These are phyloP conservation scores for Lonicera japonica DNA, from an alignment of 129 eudicot genomes.

Conservation along the genomic window DNA sequence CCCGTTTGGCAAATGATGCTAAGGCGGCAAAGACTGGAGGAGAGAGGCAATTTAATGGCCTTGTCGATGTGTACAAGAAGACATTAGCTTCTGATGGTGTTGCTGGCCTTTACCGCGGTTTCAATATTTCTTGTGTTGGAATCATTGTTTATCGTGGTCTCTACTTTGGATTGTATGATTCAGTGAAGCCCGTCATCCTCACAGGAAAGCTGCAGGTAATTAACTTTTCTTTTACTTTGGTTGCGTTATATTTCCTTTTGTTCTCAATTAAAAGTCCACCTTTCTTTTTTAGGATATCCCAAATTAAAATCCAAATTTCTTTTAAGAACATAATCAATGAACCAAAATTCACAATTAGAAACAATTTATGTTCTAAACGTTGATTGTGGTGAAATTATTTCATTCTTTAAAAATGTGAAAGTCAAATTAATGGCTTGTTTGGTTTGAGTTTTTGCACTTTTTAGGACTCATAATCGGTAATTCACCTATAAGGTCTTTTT, in stretches of 20 bases:
- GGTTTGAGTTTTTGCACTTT: too few relatives aligned
- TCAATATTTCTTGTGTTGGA: conserved; percentile 54
- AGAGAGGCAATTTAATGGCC: conserved; percentile 48
- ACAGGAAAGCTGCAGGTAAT: conserved; percentile 49
- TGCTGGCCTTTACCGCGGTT: conserved; percentile 68
- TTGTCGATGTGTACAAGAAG: conserved; percentile 55
- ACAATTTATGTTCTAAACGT: too few relatives aligned
- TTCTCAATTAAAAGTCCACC: too few relatives aligned
- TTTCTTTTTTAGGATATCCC: too few relatives aligned
- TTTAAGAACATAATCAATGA: too few relatives aligned
- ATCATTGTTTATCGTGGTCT: conserved; percentile 55
- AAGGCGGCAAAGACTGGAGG: conserved; percentile 60
- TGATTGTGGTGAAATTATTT: not conserved
- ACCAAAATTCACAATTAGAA: too few relatives aligned
- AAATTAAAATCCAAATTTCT: too few relatives aligned
- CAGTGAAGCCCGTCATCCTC: conserved; percentile 54
- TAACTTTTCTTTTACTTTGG: not conserved
- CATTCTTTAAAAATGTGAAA: too few relatives aligned
- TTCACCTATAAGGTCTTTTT: too few relatives aligned
- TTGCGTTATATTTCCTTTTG: too few relatives aligned
- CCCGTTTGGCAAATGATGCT: conserved; percentile 50
- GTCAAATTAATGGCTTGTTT: too few relatives aligned
- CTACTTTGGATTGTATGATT: conserved; percentile 61
- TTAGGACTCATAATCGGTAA: too few relatives aligned
- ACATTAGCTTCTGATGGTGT: conserved; percentile 57